A percentile compares a stretch with the other conserved stretches of the same genome.
Evolutionary conservation across 495 filamentous ascomycete genomes (phyloP).

Genomic region (Lineolata rhizophorae): DNA sequence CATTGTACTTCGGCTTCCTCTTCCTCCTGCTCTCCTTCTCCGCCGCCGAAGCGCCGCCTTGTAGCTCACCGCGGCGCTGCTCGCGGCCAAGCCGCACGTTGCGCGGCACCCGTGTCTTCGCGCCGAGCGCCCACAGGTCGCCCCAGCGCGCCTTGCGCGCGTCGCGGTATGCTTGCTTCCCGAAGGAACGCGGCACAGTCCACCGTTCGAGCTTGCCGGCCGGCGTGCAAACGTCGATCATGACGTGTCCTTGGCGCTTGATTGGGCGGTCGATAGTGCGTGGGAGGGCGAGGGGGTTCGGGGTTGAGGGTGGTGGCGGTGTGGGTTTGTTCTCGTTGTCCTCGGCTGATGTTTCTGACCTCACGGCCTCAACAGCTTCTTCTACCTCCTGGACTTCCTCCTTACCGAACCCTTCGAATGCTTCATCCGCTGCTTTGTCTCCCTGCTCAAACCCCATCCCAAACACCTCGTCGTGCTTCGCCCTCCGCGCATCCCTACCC

Average conservation of each 20-base stretch:
- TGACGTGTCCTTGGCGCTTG: constrained; percentile 72
- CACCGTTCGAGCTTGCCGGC: constrained; percentile 75
- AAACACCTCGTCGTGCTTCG: constrained; percentile 4
- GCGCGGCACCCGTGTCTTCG: no score
- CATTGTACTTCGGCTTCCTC: no score
- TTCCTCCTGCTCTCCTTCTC: no score
- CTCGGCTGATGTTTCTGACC: constrained; percentile 22
- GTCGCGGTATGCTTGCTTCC: constrained; percentile 64
- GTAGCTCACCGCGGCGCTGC: no score
- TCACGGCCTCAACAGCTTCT: constrained; percentile 10
- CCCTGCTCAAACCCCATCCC: constrained; percentile 15
- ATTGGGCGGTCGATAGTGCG: constrained; percentile 57
- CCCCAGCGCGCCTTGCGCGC: constrained; percentile 83
- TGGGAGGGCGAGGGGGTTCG: constrained; percentile 46
- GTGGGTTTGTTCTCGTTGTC: constrained; percentile 17
- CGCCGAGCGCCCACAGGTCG: constrained; percentile 86
- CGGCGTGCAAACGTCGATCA: constrained; percentile 79
- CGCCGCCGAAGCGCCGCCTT: no score
- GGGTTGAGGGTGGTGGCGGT: background rate
- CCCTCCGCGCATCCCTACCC: constrained; percentile 25
- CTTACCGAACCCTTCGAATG: constrained; percentile 18
- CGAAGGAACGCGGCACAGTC: constrained; percentile 67
- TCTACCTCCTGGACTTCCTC: constrained; percentile 17
- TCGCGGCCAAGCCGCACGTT: no score
- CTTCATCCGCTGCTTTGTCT: constrained; percentile 16